These are phyloP conservation scores for Cyclotella distinguenda DNA, from an alignment of 108 stramenopile species.

Conservation along the genomic window DNA sequence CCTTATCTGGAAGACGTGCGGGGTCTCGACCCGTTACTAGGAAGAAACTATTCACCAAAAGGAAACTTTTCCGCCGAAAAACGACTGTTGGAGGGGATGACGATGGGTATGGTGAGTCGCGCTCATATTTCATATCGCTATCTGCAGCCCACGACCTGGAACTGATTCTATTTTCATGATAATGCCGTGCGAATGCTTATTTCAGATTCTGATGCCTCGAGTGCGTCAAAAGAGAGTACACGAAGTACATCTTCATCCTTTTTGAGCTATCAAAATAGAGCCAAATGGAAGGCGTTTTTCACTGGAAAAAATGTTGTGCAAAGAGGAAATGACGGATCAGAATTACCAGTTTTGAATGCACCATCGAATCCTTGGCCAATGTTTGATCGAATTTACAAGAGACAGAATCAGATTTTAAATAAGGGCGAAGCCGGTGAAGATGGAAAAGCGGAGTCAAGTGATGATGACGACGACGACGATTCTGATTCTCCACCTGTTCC, in stretches of 20 bases:
- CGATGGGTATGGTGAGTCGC: constrained; percentile 1
- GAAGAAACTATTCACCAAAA: background rate
- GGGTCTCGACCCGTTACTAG: background rate
- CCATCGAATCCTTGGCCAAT: constrained; percentile 27
- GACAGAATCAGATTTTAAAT: constrained; percentile 39
- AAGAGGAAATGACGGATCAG: constrained; percentile 25
- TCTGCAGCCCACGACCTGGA: no score
- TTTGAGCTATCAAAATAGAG: constrained; percentile 28
- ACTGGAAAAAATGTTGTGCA: constrained; percentile 23
- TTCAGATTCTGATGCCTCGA: constrained; percentile 9
- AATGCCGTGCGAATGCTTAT: no score
- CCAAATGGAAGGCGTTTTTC: constrained; percentile 47
- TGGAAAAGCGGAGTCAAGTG: constrained; percentile 13
- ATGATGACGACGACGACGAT: constrained; percentile 21
- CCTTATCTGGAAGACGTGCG: background rate
- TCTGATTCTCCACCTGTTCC: constrained; percentile 22
- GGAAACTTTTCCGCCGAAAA: background rate
- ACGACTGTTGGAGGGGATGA: background rate
- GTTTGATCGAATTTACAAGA: constrained; percentile 35
- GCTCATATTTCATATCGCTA: no score
- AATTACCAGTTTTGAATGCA: constrained; percentile 22
- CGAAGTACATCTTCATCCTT: background rate
- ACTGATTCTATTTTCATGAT: no score
- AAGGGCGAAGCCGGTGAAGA: constrained; percentile 19
- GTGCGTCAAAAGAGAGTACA: background rate